Base-by-base conservation (phyloP, 768 basidiomycete species). In the Artomyces pyxidatus region DNA sequence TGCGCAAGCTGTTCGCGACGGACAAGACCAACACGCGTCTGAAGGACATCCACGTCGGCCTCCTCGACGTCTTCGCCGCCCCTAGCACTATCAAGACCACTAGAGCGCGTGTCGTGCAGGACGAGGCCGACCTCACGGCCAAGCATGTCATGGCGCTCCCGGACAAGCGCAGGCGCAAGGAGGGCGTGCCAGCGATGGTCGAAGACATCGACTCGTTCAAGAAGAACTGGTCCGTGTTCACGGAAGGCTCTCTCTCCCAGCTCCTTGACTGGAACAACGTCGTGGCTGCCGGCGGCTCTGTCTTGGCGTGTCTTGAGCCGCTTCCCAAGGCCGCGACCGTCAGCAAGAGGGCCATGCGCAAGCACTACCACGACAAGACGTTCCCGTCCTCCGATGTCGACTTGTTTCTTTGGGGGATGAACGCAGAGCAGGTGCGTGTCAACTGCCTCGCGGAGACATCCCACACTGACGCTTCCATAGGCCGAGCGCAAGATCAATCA, bases 351-450 rank as follows among this genome's bases (percentile, higher is more conserved):
- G 65, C 75, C 0, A 74, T 76, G 47, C 70, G 81, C 45, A 81
- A 81, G 59, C 70, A 73, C 52, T 83, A 73, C 54, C 81, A 83
- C 51, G 66, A 65, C 11, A 66, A 59, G 4, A 73, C 72, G 3
- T 83, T 77, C 50, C 78, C 81, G 5, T 73, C 77, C 1, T 81
- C 79, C 0, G 81, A 83, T 58, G 68, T 83, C 19, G 81, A 83
- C 59, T 63, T 83, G 12, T 83, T 82, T 58, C 63, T 83, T 38
- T 81, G 75, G 67, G 80, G 78, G 1, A 55, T 83, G 60, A 75
- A 72, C 8, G 64, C 74, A 4, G 76, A 76, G 54, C 70, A 81
- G 64, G 77, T 74, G 32, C 2, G 48, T 38, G n/a, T n/a, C n/a
- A n/a, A n/a, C n/a, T n/a, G n/a, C n/a, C n/a, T n/a, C n/a, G n/a